Conservation (phyloP, 1,284 basidiomycete genomes). For the Papiliotrema fonsecae region DNA sequence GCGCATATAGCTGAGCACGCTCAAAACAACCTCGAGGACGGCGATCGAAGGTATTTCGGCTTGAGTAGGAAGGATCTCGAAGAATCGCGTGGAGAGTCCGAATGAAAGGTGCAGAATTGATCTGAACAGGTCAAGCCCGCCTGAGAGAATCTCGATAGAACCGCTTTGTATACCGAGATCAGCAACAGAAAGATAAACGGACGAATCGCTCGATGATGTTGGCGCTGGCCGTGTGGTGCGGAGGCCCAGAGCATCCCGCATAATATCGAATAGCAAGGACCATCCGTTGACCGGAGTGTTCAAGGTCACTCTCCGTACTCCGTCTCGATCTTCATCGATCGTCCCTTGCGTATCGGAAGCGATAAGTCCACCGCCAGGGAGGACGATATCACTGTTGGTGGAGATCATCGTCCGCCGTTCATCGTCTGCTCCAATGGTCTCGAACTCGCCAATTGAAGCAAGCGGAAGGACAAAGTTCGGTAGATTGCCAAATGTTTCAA, state of each 20-base stretch:
- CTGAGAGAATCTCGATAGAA: slow-evolving; percentile 17
- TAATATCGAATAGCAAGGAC: slow-evolving; percentile 32
- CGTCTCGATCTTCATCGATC: slow-evolving; percentile 4
- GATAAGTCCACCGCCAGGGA: slow-evolving; percentile 35
- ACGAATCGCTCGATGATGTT: too few species aligned
- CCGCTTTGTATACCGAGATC: slow-evolving; percentile 29
- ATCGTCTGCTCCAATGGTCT: slow-evolving; percentile 19
- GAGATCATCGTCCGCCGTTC: slow-evolving; percentile 21
- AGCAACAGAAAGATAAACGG: slow-evolving; percentile 26
- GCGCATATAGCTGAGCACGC: slow-evolving; percentile 11
- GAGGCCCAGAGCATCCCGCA: not conserved
- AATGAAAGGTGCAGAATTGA: slow-evolving; percentile 22
- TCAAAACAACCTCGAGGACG: slow-evolving; percentile 22
- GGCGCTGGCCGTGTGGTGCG: slow-evolving; percentile 7
- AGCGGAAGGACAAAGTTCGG: slow-evolving; percentile 20
- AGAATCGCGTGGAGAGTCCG: slow-evolving; percentile 7
- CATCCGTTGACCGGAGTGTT: slow-evolving; percentile 26
- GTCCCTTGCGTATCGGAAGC: slow-evolving; percentile 27
- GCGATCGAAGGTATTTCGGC: not conserved
- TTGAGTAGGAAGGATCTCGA: not conserved
- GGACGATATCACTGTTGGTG: slow-evolving; percentile 18
- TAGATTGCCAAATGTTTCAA: slow-evolving; percentile 33
- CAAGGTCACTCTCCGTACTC: slow-evolving; percentile 1
- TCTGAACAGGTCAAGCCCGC: slow-evolving; percentile 29
- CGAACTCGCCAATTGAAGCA: slow-evolving; percentile 10